A percentile compares a stretch with the other conserved stretches of the same genome.
These are phyloP conservation scores for Backusella luteola DNA, from an alignment of 192 early-diverging fungal genomes.

Conservation along the genomic window DNA sequence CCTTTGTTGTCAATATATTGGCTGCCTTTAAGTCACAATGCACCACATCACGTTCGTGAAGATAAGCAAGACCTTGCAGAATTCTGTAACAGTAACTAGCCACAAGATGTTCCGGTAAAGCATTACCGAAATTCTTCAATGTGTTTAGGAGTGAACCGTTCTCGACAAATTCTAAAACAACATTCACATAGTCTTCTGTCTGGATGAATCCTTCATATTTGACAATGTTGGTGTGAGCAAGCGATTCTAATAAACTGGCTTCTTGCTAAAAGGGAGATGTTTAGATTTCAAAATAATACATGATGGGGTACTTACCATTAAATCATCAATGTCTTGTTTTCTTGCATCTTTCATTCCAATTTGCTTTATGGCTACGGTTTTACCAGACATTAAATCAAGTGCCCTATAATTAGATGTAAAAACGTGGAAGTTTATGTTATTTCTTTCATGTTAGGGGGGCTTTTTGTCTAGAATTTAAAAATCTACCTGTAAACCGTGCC, in stretches of 20 bases:
- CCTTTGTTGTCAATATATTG: conserved; percentile 94
- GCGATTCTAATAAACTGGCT: conserved; percentile 80
- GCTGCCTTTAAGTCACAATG: conserved; percentile 97
- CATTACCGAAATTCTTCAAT: conserved; percentile 78
- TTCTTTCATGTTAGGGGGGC: background rate
- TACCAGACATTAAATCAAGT: conserved; percentile 71
- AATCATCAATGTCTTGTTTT: conserved; percentile 61
- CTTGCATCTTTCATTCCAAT: conserved; percentile 66
- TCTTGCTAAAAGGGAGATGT: conserved; percentile 50
- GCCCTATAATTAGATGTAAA: conserved; percentile 46
- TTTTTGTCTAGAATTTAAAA: background rate
- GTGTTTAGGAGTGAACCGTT: conserved; percentile 92
- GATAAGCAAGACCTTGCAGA: conserved; percentile 85
- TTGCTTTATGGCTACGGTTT: conserved; percentile 87
- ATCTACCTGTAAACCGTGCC: conserved; percentile 76
- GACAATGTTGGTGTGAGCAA: conserved; percentile 82
- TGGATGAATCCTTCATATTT: conserved; percentile 82
- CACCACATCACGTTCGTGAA: conserved; percentile 85
- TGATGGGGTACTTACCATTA: conserved; percentile 53
- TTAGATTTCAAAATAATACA: background rate
- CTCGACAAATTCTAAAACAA: conserved; percentile 89
- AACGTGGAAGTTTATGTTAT: background rate
- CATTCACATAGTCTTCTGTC: conserved; percentile 69
- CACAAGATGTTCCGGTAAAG: conserved; percentile 86
- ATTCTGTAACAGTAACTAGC: conserved; percentile 84